These are phyloP conservation scores for Penicillium sp. DNA, from an alignment of 2,329 filamentous ascomycete genomes.

Conservation along the genomic window DNA sequence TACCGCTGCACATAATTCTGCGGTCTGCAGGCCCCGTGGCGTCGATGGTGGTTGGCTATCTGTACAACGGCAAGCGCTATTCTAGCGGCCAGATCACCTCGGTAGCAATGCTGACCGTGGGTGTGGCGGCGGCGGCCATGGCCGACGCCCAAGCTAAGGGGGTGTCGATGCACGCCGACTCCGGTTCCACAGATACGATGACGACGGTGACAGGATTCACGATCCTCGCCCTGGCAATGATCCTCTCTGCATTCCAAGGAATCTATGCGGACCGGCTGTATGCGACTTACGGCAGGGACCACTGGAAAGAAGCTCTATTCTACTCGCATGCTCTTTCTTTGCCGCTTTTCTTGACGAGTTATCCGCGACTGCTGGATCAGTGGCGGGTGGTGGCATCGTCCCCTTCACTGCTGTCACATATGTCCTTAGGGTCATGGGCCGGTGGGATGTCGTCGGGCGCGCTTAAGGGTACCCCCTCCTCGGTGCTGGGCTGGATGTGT, in stretches of 20 bases:
- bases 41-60: conserved; percentile 83
- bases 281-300: conserved; percentile 68
- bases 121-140: conserved; percentile 83
- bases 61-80: conserved; percentile 77
- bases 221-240: conserved; percentile 81
- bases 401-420: conserved; percentile 29
- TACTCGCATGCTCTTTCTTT: conserved; percentile 65
- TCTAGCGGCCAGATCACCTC: conserved; percentile 74
- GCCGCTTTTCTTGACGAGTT: conserved; percentile 43
- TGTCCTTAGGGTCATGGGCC: not conserved
- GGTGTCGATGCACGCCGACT: conserved; percentile 30
- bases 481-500: conserved; percentile 13
- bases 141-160: conserved; percentile 82
- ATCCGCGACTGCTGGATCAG: conserved; percentile 35
- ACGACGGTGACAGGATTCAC: conserved; percentile 61
- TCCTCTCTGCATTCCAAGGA: conserved; percentile 90
- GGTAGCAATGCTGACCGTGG: conserved; percentile 76
- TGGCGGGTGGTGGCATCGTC: conserved; percentile 36
- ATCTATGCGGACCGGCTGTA: conserved; percentile 93
- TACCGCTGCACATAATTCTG: conserved; percentile 94
- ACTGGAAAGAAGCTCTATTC: conserved; percentile 95
- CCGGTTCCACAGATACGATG: conserved; percentile 35
- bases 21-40: conserved; percentile 93
- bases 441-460: not conserved
- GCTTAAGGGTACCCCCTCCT: conserved; percentile 9